Conservation (phyloP, 2,329 filamentous ascomycete genomes). For the Epichloe aotearoae region DNA sequence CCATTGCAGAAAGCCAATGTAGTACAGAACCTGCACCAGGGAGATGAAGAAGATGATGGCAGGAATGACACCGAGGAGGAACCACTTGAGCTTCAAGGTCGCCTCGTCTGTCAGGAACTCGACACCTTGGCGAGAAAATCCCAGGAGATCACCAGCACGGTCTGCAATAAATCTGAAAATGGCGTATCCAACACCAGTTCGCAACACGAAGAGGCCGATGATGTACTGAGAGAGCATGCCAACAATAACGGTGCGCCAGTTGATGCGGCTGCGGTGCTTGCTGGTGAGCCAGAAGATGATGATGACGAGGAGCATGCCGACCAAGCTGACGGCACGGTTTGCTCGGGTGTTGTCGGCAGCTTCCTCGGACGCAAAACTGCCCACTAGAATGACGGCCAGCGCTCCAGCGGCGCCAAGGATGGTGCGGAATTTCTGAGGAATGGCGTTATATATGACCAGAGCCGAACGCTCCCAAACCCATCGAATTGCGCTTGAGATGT, state of each 20-base stretch:
- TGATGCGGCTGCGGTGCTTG: slow-evolving; percentile 46
- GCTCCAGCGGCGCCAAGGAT: slow-evolving; percentile 49
- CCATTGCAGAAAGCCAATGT: slow-evolving; percentile 75
- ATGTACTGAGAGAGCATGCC: slow-evolving; percentile 85
- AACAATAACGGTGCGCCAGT: slow-evolving; percentile 72
- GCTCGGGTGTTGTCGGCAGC: slow-evolving; percentile 61
- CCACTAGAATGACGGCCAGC: slow-evolving; percentile 63
- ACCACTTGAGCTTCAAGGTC: slow-evolving; percentile 44
- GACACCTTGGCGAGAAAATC: slow-evolving; percentile 62
- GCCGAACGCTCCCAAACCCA: slow-evolving; percentile 55
- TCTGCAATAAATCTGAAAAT: slow-evolving; percentile 83
- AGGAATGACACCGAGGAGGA: slow-evolving; percentile 69
- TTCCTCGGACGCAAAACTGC: slow-evolving; percentile 61
- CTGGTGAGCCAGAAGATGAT: slow-evolving; percentile 57
- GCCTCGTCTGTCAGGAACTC: slow-evolving; percentile 43
- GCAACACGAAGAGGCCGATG: slow-evolving; percentile 75
- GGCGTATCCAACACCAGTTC: slow-evolving; percentile 68
- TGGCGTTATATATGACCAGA: slow-evolving; percentile 41
- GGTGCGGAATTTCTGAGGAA: slow-evolving; percentile 54
- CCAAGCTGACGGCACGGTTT: slow-evolving; percentile 69
- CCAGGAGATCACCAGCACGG: slow-evolving; percentile 59
- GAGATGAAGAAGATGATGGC: slow-evolving; percentile 95
- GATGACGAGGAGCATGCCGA: slow-evolving; percentile 64
- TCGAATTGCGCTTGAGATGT: slow-evolving; percentile 53
- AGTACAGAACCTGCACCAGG: slow-evolving; percentile 76